phyloP scores from a whole-genome alignment of 1,284 basidiomycete genomes.

The Rhizoctonia solani region DNA sequence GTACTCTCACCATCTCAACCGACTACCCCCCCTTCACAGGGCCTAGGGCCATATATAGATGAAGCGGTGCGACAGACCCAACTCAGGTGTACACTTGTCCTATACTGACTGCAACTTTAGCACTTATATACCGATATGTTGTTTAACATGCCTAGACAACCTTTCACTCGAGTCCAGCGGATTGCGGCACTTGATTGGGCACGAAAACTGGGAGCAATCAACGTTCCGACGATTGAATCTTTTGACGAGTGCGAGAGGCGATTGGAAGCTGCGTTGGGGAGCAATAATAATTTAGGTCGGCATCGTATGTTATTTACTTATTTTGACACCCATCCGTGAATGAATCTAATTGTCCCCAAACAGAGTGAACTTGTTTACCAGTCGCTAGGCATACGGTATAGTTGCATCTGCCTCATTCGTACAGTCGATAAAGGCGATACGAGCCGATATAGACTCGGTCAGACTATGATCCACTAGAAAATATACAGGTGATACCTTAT shows the following conservation, averaged over 20 bases:
- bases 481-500: too few relatives aligned
- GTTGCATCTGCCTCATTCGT: too few relatives aligned
- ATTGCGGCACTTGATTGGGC: constrained; percentile 44
- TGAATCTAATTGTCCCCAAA: too few relatives aligned
- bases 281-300: not conserved
- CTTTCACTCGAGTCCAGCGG: constrained; percentile 44
- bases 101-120: not conserved
- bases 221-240: constrained; percentile 15
- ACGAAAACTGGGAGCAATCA: constrained; percentile 41
- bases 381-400: too few relatives aligned
- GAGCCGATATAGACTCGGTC: too few relatives aligned
- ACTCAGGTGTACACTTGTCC: not conserved
- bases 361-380: too few relatives aligned
- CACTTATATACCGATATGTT: constrained; percentile 43
- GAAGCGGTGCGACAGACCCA: not conserved
- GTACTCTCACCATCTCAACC: too few relatives aligned
- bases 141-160: constrained; percentile 42
- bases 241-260: constrained; percentile 6
- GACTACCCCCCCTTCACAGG: too few relatives aligned
- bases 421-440: too few relatives aligned
- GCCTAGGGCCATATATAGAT: not conserved
- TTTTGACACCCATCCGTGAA: not conserved
- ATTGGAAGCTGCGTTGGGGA: not conserved
- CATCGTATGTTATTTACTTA: not conserved
- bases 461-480: too few relatives aligned